A percentile compares a stretch with the other conserved stretches of the same genome.
Evolutionary conservation across 2,329 filamentous ascomycete species (phyloP).

Genomic region (Leptosphaerulina australis): DNA sequence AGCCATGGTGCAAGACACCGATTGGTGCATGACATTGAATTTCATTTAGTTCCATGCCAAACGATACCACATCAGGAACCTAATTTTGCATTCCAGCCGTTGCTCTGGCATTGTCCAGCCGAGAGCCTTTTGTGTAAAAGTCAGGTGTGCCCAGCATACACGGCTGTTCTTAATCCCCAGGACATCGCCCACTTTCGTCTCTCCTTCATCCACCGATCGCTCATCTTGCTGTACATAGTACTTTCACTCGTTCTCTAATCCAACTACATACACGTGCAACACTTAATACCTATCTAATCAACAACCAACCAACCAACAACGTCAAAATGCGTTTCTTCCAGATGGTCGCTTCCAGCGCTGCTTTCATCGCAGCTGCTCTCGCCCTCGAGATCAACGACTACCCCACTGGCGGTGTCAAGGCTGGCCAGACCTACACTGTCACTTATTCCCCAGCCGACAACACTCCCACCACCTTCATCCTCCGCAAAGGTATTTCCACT

Average conservation of each 20-base stretch:
- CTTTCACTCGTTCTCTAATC: constrained; percentile 39
- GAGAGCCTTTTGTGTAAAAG: constrained; percentile 24
- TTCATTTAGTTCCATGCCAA: constrained; percentile 30
- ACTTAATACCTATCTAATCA: constrained; percentile 27
- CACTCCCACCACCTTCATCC: constrained; percentile 60
- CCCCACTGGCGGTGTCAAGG: constrained; percentile 55
- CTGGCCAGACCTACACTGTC: constrained; percentile 57
- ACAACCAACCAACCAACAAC: constrained; percentile 20
- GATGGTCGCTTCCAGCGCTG: constrained; percentile 53
- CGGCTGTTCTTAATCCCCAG: constrained; percentile 15
- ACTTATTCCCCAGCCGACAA: constrained; percentile 55
- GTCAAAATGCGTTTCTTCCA: constrained; percentile 59
- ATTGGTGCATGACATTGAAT: constrained; percentile 29
- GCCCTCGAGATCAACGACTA: constrained; percentile 57
- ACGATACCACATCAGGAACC: constrained; percentile 28
- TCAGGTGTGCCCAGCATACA: constrained; percentile 30
- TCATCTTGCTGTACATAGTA: constrained; percentile 27
- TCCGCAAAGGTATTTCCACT: constrained; percentile 59
- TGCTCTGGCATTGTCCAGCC: constrained; percentile 38
- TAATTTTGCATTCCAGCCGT: constrained; percentile 45
- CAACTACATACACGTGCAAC: constrained; percentile 23
- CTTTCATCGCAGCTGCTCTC: constrained; percentile 49
- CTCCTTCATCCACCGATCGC: constrained; percentile 29
- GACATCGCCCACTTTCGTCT: constrained; percentile 23
- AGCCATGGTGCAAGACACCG: constrained; percentile 16